Percentiles rank a stretch among this genome's conserved stretches.
Conservation (phyloP, 305 asterid species). For the Striga hermonthica region DNA sequence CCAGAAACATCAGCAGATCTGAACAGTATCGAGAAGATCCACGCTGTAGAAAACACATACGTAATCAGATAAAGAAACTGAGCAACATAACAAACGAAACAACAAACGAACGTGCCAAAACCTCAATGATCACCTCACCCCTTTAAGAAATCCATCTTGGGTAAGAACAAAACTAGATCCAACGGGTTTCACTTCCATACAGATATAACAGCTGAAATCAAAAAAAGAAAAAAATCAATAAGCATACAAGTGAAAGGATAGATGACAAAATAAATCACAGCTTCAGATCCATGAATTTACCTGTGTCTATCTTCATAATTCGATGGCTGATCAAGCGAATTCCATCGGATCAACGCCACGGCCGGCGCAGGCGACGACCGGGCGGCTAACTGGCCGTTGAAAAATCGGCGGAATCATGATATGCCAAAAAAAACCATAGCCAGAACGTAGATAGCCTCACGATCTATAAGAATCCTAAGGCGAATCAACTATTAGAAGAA, state of each 20-base stretch:
- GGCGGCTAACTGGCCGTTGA: not conserved
- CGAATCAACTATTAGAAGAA: not conserved
- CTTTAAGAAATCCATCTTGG: no score
- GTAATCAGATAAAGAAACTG: not conserved
- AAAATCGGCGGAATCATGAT: not conserved
- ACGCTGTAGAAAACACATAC: not conserved
- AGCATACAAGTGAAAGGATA: not conserved
- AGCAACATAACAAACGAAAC: not conserved
- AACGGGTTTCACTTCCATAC: no score
- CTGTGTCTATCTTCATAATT: conserved; percentile 2
- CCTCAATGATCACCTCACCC: not conserved
- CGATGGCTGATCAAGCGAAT: conserved; percentile 22
- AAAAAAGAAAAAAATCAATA: not conserved
- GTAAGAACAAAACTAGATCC: no score
- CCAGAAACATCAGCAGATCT: not conserved
- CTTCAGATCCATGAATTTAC: conserved; percentile 12
- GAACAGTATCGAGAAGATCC: not conserved
- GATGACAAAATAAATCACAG: not conserved
- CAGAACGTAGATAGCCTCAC: conserved; percentile 39
- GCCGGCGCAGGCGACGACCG: not conserved
- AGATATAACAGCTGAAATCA: not conserved
- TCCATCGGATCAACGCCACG: not conserved
- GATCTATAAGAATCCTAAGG: conserved; percentile 19
- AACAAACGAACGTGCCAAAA: not conserved
- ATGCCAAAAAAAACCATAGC: conserved; percentile 30